phyloP scores from a whole-genome alignment of 495 filamentous ascomycete species.

The Entonaema liquescens region DNA sequence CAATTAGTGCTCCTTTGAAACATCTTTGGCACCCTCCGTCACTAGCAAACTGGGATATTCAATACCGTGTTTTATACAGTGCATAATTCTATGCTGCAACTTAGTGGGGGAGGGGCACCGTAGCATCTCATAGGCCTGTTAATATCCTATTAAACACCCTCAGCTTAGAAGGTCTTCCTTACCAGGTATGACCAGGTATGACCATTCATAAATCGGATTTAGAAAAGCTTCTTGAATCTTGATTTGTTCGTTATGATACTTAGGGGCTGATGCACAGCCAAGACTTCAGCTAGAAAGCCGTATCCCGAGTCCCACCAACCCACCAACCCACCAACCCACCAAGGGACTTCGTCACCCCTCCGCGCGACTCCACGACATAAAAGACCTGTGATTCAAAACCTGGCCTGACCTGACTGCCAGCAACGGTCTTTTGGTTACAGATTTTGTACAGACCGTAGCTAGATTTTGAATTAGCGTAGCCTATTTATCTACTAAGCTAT shows the following conservation, averaged over 20 bases:
- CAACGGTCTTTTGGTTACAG: conserved; percentile 2
- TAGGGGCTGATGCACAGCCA: conserved; percentile 40
- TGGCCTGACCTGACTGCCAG: too few relatives aligned
- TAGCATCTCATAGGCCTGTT: not conserved
- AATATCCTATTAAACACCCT: conserved; percentile 30
- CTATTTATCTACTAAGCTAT: conserved; percentile 5
- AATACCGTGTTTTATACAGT: conserved; percentile 20
- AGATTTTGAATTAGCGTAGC: conserved; percentile 1
- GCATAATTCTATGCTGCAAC: conserved; percentile 25
- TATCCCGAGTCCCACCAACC: conserved; percentile 19
- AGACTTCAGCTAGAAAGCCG: conserved; percentile 33
- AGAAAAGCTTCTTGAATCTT: conserved; percentile 16
- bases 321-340: too few relatives aligned
- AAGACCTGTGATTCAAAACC: conserved; percentile 12
- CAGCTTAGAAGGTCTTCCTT: conserved; percentile 21
- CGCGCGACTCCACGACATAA: conserved; percentile 19
- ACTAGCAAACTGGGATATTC: not conserved
- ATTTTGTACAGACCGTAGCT: not conserved
- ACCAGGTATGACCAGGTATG: conserved; percentile 13
- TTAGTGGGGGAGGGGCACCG: conserved; percentile 11
- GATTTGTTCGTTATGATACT: conserved; percentile 12
- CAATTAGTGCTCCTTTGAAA: not conserved
- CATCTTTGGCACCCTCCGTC: conserved; percentile 2
- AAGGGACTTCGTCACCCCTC: conserved; percentile 25
- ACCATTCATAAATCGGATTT: conserved; percentile 21